phyloP scores from a whole-genome alignment of 1,139 yeast species.

The Debaryomycetaceae sp. region DNA sequence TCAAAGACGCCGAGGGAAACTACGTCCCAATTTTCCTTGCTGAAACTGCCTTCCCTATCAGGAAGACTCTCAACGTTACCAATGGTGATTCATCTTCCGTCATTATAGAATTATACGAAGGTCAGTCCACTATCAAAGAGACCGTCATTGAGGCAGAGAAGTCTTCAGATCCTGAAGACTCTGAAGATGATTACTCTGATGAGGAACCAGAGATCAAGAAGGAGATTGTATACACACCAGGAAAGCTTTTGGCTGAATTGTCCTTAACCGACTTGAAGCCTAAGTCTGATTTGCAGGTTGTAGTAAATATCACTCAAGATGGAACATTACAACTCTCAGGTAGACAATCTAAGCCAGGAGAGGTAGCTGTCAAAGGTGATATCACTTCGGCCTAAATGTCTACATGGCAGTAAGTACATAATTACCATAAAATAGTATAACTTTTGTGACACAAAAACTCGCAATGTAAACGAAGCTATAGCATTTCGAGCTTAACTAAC shows the following conservation, averaged over 20 bases:
- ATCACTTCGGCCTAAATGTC: constrained; percentile 12
- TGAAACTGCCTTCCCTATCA: constrained; percentile 91
- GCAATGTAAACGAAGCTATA: background rate
- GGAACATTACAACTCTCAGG: constrained; percentile 81
- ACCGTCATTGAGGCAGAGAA: constrained; percentile 66
- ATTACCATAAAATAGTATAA: background rate
- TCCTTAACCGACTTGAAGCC: constrained; percentile 71
- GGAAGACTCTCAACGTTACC: constrained; percentile 65
- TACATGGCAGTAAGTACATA: background rate
- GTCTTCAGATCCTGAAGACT: constrained; percentile 33
- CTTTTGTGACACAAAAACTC: constrained; percentile 2
- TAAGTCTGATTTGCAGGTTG: constrained; percentile 69
- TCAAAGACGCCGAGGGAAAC: constrained; percentile 67
- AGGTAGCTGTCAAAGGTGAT: constrained; percentile 51
- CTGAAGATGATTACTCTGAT: constrained; percentile 33
- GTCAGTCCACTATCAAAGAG: constrained; percentile 75
- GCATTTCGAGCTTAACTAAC: background rate
- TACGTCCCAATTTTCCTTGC: constrained; percentile 73
- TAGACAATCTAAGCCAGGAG: constrained; percentile 74
- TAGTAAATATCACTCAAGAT: constrained; percentile 79
- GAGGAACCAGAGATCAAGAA: constrained; percentile 71
- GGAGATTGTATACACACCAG: constrained; percentile 72
- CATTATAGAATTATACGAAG: constrained; percentile 76
- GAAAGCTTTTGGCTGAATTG: constrained; percentile 73
- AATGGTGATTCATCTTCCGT: constrained; percentile 62